Evolutionary conservation across 805 yeast species (phyloP), one percentile per base, ranked within the genome.

Genomic region (Candida anglica): DNA sequence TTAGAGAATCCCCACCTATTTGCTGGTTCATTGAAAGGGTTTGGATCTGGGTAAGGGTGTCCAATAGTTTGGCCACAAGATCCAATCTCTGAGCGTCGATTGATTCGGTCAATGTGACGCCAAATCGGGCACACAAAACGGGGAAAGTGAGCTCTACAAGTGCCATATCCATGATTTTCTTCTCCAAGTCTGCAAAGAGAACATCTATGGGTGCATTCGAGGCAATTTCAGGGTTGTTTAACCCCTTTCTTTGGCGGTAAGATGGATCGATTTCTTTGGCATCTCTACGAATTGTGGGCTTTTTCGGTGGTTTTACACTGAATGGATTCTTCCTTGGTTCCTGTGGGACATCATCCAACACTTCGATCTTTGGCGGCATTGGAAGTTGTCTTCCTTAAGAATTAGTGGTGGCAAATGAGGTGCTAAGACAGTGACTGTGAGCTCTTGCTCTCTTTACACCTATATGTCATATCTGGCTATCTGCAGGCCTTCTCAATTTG

Each of bases 31-130:
- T 20, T 3, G 79, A 59, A 2, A 58, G 38, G 4, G 40, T 30
- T 43, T 74, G 77, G 15, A 75, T 64, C 25, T 58, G 44, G 2
- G 45, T 27, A n/a, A 77, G 47, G 31, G 49, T 56, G 3, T 53
- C 42, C 11, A 75, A 50, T 4, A 74, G 47, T 20, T 43, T 43
- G n/a, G 53, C 49, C 2, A 73, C 50, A 5, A 68, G 68, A 2
- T 21, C 31, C 15, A 27, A 26, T 26, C 34, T 25, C 13, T 32
- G 30, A 6, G 19, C 19, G 13, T 26, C 25, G 15, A 41, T 29
- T 7, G 44, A 33, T 10, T 30, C 26, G n/a, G 33, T 34, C 6
- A 57, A 39, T 4, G 21, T 17, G 2, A 43, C 46, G n/a, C n/a
- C n/a, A n/a, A n/a, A n/a, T n/a, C n/a, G n/a, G n/a, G n/a, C n/a